Evolutionary conservation across 2,329 filamentous ascomycete species (phyloP).

Genomic region (Hymenoscyphus linearis): DNA sequence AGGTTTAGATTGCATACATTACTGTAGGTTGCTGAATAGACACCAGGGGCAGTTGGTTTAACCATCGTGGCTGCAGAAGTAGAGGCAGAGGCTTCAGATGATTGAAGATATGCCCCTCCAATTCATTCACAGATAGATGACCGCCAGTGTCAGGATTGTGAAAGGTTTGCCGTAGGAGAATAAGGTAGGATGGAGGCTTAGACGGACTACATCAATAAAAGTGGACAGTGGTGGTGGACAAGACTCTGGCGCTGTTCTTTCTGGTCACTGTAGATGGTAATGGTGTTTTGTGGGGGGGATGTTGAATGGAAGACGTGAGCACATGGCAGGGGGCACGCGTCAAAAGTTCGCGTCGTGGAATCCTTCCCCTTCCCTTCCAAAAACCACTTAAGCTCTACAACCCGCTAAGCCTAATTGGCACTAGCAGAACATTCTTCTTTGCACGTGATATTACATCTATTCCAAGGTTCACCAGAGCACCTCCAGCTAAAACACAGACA

Average conservation of each 20-base stretch:
- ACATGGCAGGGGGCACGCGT: background rate
- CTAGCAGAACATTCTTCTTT: no score
- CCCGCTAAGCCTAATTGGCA: no score
- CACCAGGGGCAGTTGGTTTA: slow-evolving; percentile 33
- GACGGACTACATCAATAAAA: background rate
- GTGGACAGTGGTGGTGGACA: background rate
- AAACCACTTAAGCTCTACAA: no score
- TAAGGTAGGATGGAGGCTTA: background rate
- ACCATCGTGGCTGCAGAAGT: slow-evolving; percentile 25
- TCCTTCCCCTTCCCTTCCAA: no score
- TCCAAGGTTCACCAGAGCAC: no score
- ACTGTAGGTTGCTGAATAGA: slow-evolving; percentile 66
- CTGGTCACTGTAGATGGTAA: background rate
- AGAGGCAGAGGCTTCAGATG: background rate
- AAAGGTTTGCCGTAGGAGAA: background rate
- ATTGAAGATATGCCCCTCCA: background rate
- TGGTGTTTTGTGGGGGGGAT: background rate
- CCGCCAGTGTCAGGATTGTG: background rate
- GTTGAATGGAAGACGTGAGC: background rate
- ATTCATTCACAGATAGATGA: background rate
- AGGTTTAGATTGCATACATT: slow-evolving; percentile 44
- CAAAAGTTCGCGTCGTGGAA: background rate
- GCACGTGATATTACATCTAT: no score
- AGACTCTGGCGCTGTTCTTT: background rate
- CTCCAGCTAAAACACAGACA: no score